Conservation (phyloP, 306 rosid species). For the Pterocarpus santalinus region DNA sequence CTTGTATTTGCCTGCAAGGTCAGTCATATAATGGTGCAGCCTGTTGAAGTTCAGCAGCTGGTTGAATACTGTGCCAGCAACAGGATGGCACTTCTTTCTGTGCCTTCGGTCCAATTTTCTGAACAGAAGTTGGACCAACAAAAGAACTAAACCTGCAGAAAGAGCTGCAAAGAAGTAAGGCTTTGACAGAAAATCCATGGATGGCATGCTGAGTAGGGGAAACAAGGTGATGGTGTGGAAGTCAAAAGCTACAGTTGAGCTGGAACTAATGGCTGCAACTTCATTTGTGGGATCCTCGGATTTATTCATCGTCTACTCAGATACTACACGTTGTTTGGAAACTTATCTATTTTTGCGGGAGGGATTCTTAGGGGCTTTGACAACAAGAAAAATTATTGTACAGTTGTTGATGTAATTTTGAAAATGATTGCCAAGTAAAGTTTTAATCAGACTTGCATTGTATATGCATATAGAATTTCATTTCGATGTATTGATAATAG, state of each 20-base stretch:
- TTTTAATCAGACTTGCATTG: too few relatives aligned
- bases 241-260: not conserved
- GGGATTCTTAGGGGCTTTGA: too few relatives aligned
- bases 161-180: slow-evolving; percentile 48
- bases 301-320: too few relatives aligned
- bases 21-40: slow-evolving; percentile 83
- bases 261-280: not conserved
- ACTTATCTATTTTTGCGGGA: too few relatives aligned
- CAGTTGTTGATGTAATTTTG: too few relatives aligned
- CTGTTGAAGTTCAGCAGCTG: slow-evolving; percentile 76
- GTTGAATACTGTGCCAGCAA: slow-evolving; percentile 76
- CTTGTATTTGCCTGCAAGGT: slow-evolving; percentile 69
- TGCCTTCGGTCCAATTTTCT: slow-evolving; percentile 44
- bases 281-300: not conserved
- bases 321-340: too few relatives aligned
- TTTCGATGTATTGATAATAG: too few relatives aligned
- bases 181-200: slow-evolving; percentile 54
- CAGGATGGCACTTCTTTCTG: slow-evolving; percentile 67
- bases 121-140: slow-evolving; percentile 34
- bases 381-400: too few relatives aligned
- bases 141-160: slow-evolving; percentile 48
- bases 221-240: not conserved
- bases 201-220: not conserved
- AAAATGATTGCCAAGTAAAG: too few relatives aligned
- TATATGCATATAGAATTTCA: too few relatives aligned